A percentile compares a stretch with the other conserved stretches of the same genome.
phyloP scores from a whole-genome alignment of 805 yeast genomes.

The Jamesozyma hellenica region DNA sequence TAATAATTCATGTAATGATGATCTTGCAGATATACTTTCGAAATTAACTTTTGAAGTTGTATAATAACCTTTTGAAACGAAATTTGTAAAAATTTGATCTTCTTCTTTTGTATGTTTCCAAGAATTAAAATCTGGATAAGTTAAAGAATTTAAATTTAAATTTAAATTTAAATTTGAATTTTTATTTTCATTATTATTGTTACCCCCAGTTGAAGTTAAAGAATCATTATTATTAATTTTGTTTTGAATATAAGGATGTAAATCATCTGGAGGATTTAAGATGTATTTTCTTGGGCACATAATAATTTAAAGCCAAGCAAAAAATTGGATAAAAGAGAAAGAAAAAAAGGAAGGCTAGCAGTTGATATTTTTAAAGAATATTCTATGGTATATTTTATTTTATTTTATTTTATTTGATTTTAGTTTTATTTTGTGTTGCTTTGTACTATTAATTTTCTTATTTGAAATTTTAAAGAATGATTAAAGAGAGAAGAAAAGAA shows the following conservation, averaged over 20 bases:
- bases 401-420: too few relatives aligned
- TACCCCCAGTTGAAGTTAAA: not conserved
- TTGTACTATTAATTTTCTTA: too few relatives aligned
- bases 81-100: conserved; percentile 24
- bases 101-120: conserved; percentile 27
- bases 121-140: conserved; percentile 29
- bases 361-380: too few relatives aligned
- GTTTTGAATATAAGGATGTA: conserved; percentile 22
- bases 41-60: conserved; percentile 27
- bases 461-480: too few relatives aligned
- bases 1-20: conserved; percentile 27
- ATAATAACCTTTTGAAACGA: conserved; percentile 28
- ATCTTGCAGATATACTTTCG: conserved; percentile 30
- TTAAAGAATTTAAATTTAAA: conserved; percentile 1
- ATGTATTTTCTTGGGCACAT: conserved; percentile 21
- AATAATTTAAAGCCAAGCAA: too few relatives aligned
- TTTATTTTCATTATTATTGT: not conserved
- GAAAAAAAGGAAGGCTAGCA: too few relatives aligned
- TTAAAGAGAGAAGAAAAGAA: too few relatives aligned
- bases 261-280: conserved; percentile 27
- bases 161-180: not conserved
- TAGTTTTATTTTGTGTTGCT: too few relatives aligned
- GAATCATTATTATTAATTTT: not conserved
- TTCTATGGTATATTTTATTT: too few relatives aligned
- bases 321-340: too few relatives aligned